Evolutionary conservation across 192 early-diverging fungal genomes (phyloP), one percentile per base, ranked within the genome.

Genomic region (Coemansia sp.): DNA sequence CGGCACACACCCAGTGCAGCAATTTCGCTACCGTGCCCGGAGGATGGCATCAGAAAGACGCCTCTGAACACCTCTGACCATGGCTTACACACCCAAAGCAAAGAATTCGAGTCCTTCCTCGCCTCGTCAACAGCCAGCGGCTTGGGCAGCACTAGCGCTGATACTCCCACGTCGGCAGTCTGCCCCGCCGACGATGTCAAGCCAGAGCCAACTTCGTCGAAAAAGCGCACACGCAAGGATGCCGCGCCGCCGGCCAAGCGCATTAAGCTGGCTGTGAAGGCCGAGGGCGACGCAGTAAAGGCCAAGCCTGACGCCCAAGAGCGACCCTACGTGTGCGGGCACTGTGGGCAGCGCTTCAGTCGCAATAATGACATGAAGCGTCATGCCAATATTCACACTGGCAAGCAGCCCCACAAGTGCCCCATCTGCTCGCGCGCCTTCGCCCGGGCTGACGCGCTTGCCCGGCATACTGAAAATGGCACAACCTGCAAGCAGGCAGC

Each of bases 311-410:
- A 11, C 21, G 57, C 32, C 11, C 85, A 89, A 38, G 90, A 91
- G 63, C 84, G 91, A 14, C 91, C 91, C 0, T 95, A 86, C 78
- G 77, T 78, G n/a, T 91, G 90, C 73, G 74, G 76, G 14, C 74
- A 75, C 28, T 95, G 93, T 73, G 78, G 80, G 40, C 76, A 82
- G 67, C 79, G 90, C n/a, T 95, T 95, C 63, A 85, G 86, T 39
- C 80, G 93, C 62, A 90, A 93, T 67, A 92, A 94, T 63, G 93
- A 95, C 61, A 84, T 92, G 9, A 86, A 90, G 66, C 77, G 93
- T 4, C 93, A 95, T 73, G 84, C 83, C 53, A 87, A 89, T 61
- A 87, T 90, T 33, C 90, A 91, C 53, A 73, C 85, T 2, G 86
- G 86, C 0, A 82, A 78, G 9, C 84, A 84, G 11, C 89, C 87